Percentiles rank a stretch among this genome's conserved stretches.
phyloP scores from a whole-genome alignment of 331 rosid species.

The Quercus lobata region DNA sequence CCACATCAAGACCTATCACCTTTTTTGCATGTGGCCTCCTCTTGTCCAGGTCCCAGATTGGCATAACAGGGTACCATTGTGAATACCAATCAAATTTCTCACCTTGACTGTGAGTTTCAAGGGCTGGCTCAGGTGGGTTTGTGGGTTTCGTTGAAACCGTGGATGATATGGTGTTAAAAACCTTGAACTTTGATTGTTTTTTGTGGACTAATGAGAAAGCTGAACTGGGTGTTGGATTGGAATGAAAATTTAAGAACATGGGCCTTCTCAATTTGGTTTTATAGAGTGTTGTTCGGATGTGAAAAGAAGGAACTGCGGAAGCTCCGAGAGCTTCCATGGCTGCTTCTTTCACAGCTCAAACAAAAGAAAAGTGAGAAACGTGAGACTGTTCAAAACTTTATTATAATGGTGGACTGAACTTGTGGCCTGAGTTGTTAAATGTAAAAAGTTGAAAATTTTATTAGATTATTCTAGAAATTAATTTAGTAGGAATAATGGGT shows the following conservation, averaged over 20 bases:
- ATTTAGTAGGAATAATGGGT: too few relatives aligned
- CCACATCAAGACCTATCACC: slow-evolving; percentile 84
- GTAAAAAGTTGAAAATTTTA: too few relatives aligned
- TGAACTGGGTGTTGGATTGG: slow-evolving; percentile 9
- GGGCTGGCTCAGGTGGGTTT: slow-evolving; percentile 31
- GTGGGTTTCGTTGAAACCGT: slow-evolving; percentile 41
- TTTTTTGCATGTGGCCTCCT: slow-evolving; percentile 71
- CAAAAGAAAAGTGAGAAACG: slow-evolving; percentile 11
- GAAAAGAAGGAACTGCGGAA: slow-evolving; percentile 39
- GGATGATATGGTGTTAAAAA: slow-evolving; percentile 49
- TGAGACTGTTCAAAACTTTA: not conserved
- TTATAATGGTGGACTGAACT: not conserved
- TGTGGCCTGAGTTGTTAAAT: not conserved
- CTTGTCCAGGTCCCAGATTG: slow-evolving; percentile 83
- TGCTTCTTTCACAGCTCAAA: slow-evolving; percentile 3
- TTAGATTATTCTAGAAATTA: too few relatives aligned
- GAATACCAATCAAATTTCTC: slow-evolving; percentile 83
- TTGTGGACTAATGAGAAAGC: slow-evolving; percentile 14
- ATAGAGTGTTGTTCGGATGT: slow-evolving; percentile 17
- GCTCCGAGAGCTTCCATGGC: slow-evolving; percentile 53
- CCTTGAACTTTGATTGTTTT: slow-evolving; percentile 31
- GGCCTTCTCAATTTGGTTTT: slow-evolving; percentile 24
- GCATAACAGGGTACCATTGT: slow-evolving; percentile 90
- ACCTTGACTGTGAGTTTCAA: slow-evolving; percentile 20
- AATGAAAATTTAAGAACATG: slow-evolving; percentile 16